phyloP scores from a whole-genome alignment of 202 grass and related monocot species.

The Setaria viridis region DNA sequence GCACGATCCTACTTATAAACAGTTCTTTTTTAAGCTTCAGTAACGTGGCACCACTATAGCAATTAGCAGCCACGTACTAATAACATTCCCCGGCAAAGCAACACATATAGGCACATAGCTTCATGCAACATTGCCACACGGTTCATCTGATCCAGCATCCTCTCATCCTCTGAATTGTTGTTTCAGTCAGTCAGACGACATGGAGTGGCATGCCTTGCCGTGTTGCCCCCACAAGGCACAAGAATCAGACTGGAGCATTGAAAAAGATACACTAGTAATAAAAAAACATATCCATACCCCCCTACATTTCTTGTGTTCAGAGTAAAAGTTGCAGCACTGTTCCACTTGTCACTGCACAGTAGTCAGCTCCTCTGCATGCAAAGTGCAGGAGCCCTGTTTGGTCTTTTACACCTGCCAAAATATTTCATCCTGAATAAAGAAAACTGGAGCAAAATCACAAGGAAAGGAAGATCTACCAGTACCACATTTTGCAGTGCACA shows the following conservation, averaged over 20 bases:
- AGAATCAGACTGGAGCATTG: not conserved
- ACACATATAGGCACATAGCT: too few species aligned
- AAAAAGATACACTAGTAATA: not conserved
- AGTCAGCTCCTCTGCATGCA: not conserved
- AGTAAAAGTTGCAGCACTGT: not conserved
- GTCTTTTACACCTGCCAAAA: not conserved
- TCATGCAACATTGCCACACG: not conserved
- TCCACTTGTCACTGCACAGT: not conserved
- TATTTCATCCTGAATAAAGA: not conserved
- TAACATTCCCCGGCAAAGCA: too few species aligned
- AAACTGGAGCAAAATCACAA: not conserved
- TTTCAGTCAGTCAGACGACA: constrained; percentile 24
- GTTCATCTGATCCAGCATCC: constrained; percentile 6
- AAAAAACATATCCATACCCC: not conserved
- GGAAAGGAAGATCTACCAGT: not conserved
- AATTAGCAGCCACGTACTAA: not conserved
- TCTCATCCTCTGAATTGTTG: not conserved
- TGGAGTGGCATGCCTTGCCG: constrained; percentile 26
- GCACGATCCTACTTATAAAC: too few species aligned
- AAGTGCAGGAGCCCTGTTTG: not conserved
- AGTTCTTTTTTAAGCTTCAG: not conserved
- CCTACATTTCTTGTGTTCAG: constrained; percentile 30
- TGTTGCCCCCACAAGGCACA: not conserved
- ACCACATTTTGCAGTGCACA: not conserved
- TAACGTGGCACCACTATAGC: not conserved